A percentile compares a stretch with the other conserved stretches of the same genome.
Conservation (phyloP, 2,329 filamentous ascomycete genomes). For the Thielaviopsis ethacetica region DNA sequence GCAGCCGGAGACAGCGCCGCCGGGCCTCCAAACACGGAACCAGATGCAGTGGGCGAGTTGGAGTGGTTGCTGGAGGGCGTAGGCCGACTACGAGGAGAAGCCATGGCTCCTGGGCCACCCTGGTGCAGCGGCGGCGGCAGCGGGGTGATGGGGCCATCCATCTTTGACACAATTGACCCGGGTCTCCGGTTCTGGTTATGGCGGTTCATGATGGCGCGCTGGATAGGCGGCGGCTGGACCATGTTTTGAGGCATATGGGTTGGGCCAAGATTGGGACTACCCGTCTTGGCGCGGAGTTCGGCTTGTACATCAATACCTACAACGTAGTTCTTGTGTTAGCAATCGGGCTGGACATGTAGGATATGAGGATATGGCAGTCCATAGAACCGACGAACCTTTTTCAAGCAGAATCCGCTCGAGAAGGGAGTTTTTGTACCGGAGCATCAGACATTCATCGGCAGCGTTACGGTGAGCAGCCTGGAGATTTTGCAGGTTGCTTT, state of each 20-base stretch:
- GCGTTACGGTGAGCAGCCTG: conserved; percentile 90
- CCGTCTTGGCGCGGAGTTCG: conserved; percentile 82
- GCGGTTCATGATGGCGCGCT: conserved; percentile 65
- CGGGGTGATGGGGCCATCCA: conserved; percentile 36
- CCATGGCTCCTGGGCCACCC: conserved; percentile 27
- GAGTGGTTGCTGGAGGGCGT: conserved; percentile 61
- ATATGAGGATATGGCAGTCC: background rate
- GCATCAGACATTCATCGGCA: conserved; percentile 92
- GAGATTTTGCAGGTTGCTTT: conserved; percentile 80
- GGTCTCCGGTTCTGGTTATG: conserved; percentile 61
- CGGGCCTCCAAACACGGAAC: conserved; percentile 25
- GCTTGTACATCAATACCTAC: conserved; percentile 92
- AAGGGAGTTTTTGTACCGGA: conserved; percentile 95
- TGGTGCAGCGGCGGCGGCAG: conserved; percentile 28
- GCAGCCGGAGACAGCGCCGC: conserved; percentile 27
- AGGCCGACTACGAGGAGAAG: conserved; percentile 56
- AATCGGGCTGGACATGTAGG: background rate
- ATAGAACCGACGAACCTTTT: conserved; percentile 49
- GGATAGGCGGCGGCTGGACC: conserved; percentile 60
- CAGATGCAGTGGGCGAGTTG: conserved; percentile 36
- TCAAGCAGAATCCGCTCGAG: conserved; percentile 90
- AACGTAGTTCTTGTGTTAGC: conserved; percentile 3
- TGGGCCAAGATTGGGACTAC: conserved; percentile 62
- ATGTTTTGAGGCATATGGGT: conserved; percentile 51
- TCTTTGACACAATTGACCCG: conserved; percentile 58